Percentiles rank a stretch among this genome's conserved stretches.
phyloP scores from a whole-genome alignment of 805 yeast genomes.

The Candida sphagnicola region DNA sequence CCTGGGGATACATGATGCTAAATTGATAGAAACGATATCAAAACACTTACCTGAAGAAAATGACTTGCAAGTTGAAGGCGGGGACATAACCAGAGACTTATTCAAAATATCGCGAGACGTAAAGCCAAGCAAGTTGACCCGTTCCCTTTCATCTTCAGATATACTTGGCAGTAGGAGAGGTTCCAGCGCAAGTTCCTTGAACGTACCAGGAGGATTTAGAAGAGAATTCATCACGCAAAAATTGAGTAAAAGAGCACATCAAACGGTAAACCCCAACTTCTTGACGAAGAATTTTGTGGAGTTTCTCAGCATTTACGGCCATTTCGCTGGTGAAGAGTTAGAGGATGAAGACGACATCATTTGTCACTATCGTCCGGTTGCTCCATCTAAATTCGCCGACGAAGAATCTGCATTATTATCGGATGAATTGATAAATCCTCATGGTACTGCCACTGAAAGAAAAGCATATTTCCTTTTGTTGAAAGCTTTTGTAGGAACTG shows the following conservation, averaged over 20 bases:
- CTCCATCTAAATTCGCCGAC: slow-evolving; percentile 22
- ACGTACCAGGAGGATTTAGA: slow-evolving; percentile 82
- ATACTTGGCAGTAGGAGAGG: slow-evolving; percentile 41
- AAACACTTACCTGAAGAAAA: slow-evolving; percentile 34
- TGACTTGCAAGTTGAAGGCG: slow-evolving; percentile 42
- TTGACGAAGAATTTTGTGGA: slow-evolving; percentile 72
- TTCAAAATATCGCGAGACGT: slow-evolving; percentile 25
- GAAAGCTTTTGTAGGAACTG: slow-evolving; percentile 77
- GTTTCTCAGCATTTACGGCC: slow-evolving; percentile 75
- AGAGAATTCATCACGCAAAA: slow-evolving; percentile 57
- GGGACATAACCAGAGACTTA: slow-evolving; percentile 49
- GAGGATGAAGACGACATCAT: slow-evolving; percentile 63
- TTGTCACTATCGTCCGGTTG: slow-evolving; percentile 38
- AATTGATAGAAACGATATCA: slow-evolving; percentile 25
- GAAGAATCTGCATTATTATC: slow-evolving; percentile 32
- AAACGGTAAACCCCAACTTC: slow-evolving; percentile 36
- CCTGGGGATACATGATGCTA: slow-evolving; percentile 27
- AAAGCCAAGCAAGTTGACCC: slow-evolving; percentile 11
- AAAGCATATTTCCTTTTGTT: slow-evolving; percentile 70
- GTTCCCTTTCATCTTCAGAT: slow-evolving; percentile 25
- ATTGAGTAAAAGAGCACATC: slow-evolving; percentile 16
- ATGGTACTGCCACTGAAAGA: slow-evolving; percentile 67
- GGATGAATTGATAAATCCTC: slow-evolving; percentile 24
- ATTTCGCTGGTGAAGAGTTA: slow-evolving; percentile 80
- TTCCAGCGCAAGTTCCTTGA: slow-evolving; percentile 62